phyloP scores from a whole-genome alignment of 495 filamentous ascomycete genomes.

The Penicillium daleae region DNA sequence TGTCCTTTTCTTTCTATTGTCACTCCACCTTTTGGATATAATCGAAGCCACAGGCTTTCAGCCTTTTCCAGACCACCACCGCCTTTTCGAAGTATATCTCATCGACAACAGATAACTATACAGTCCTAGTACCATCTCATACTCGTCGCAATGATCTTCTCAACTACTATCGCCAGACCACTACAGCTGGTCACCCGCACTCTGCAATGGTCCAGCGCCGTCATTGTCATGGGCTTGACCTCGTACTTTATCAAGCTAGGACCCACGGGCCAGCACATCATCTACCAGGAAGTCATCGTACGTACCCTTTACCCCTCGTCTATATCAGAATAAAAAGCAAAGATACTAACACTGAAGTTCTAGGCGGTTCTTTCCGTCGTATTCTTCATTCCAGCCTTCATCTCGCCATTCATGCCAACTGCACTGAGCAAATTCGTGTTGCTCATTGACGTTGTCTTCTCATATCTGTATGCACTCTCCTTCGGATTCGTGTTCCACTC shows the following conservation, averaged over 20 bases:
- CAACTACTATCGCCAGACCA: constrained; percentile 38
- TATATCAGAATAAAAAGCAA: neutral
- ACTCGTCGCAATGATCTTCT: constrained; percentile 33
- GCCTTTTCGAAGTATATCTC: neutral
- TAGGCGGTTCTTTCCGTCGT: constrained; percentile 59
- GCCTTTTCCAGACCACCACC: neutral
- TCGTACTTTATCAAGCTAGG: constrained; percentile 56
- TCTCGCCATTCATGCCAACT: constrained; percentile 54
- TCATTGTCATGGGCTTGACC: constrained; percentile 64
- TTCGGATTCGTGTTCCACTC: neutral
- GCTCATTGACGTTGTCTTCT: constrained; percentile 62
- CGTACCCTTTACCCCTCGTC: constrained; percentile 20
- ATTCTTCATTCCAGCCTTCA: constrained; percentile 61
- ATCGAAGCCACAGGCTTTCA: neutral
- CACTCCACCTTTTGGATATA: neutral
- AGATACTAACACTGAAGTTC: neutral
- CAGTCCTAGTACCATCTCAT: neutral
- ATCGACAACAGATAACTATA: neutral
- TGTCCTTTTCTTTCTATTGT: constrained; percentile 2
- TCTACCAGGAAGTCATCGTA: constrained; percentile 63
- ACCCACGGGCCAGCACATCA: constrained; percentile 46
- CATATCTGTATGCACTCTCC: constrained; percentile 52
- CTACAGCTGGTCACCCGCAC: constrained; percentile 40
- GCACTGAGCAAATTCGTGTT: constrained; percentile 49
- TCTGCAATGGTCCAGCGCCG: constrained; percentile 58